Evolutionary conservation across 1,284 basidiomycete genomes (phyloP).

Genomic region (Fomitopsis palustris): DNA sequence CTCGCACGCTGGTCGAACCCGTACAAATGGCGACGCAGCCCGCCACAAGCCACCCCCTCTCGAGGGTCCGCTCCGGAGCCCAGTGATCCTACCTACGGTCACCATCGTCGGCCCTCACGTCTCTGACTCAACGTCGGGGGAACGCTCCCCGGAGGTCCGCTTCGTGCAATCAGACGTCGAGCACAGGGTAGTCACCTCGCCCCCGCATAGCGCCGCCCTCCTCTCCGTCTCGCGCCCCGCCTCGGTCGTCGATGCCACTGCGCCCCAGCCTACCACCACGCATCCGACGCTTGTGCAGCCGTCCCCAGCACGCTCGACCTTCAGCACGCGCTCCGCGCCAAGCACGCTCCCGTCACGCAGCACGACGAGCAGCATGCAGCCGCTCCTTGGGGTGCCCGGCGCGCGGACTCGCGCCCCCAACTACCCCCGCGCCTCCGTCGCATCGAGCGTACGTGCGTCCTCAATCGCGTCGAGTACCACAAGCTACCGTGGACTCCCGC

Average conservation of each 20-base stretch:
- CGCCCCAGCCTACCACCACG: too few relatives aligned
- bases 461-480: slow-evolving; percentile 1
- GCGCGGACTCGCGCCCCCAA: not conserved
- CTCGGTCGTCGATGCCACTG: not conserved
- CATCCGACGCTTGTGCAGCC: too few relatives aligned
- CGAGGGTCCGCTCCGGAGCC: not conserved
- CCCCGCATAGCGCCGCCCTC: not conserved
- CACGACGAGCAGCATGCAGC: not conserved
- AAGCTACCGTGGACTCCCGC: slow-evolving; percentile 1
- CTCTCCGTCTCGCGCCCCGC: not conserved
- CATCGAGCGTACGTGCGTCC: not conserved
- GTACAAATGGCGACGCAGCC: not conserved
- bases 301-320: not conserved
- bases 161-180: not conserved
- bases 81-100: not conserved
- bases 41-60: not conserved
- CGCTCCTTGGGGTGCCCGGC: not conserved
- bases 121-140: not conserved
- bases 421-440: not conserved
- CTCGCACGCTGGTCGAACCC: not conserved
- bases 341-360: not conserved
- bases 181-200: not conserved
- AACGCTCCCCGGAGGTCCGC: not conserved
- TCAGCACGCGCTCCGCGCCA: not conserved
- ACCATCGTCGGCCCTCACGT: not conserved